Evolutionary conservation across 305 asterid genomes (phyloP), one percentile per base, ranked within the genome.

Genomic region (Fraxinus greggii): DNA sequence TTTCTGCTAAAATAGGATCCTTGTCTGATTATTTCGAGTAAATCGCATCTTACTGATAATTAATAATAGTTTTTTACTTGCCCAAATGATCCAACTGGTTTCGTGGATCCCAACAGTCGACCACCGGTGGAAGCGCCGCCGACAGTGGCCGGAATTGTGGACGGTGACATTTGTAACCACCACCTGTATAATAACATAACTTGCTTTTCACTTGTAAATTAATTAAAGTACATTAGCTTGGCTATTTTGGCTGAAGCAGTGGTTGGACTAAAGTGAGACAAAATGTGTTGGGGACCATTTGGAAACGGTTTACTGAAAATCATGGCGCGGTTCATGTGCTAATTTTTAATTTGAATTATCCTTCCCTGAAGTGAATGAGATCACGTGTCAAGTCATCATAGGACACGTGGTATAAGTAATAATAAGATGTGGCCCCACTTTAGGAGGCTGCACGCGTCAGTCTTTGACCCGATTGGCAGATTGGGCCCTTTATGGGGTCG

Each of bases 271-370:
- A 75, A 12, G 19, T 31, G 0, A 1, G 80, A 1, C 86, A 83
- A 84, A 86, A 72, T 90, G 89, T 72, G 83, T 75, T 75, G 84
- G 92, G 87, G 94, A 79, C 91, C 92, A 86, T 87, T 8, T 33
- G 24, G 17, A 56, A 82, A 76, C 51, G 72, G n/a, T 65, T 42
- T 42, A 10, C 12, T 79, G 77, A 82, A 89, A 67, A 82, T 79
- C 80, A 83, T 78, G 89, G 90, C 93, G 85, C 84, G 92, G 89
- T 83, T 81, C 92, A 63, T 84, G 93, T 90, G 92, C 78, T 36
- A 86, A 87, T 82, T 88, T 35, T 40, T 75, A n/a, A 29, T 78
- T 87, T 80, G 70, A 65, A 78, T 56, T 74, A 84, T 80, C 84
- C 83, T 87, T 82, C 79, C 80, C 1, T 70, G 84, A 87, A 86